Base-by-base conservation (phyloP, 2,329 filamentous ascomycete genomes). In the Diplodia scrobiculata region DNA sequence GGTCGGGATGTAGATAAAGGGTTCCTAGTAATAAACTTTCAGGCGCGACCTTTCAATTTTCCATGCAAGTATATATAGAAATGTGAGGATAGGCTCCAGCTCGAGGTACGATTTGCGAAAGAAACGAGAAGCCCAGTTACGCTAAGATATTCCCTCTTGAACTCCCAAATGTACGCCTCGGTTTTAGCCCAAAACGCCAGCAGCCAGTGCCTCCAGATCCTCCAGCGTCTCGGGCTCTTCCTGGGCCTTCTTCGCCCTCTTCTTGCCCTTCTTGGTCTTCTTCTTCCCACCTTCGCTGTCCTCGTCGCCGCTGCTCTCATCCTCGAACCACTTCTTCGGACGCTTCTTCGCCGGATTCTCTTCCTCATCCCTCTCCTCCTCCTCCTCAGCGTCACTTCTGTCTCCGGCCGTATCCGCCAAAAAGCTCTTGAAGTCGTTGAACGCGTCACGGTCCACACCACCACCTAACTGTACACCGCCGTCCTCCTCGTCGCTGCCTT, bases 291-390 rank as follows among this genome's bases (percentile, higher is more conserved):
- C 70, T 58, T 77, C 78, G 63, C 81, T 79, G 59, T 79, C 77
- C 65, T 72, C 77, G 55, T 83, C 82, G 2, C n/a, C 38, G 32
- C 38, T 60, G 1, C 84, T 84, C 67, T 88, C 87, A 67, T 88
- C 85, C 76, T 92, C 83, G 79, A 92, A 92, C 89, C 89, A 91
- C 78, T 92, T 92, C 86, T 90, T 91, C 67, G 84, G 81, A 77
- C 86, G 88, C 83, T 89, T 90, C 72, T 77, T 79, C 19, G 83
- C 82, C 58, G 80, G 80, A 68, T 75, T 77, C 70, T 78, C 58
- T 14, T 14, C 63, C 29, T 59, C 47, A 2, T 58, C 58, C 10
- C 29, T 25, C 14, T 2, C 32, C n/a, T 47, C 55, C 5, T 63
- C 78, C 63, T 47, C 55, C 5, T 63, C 78, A 63, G 76, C 76